Percentiles rank a stretch among this genome's conserved stretches.
Evolutionary conservation across 345 rosid species (phyloP).

Genomic region (Boechera divaricarpa): DNA sequence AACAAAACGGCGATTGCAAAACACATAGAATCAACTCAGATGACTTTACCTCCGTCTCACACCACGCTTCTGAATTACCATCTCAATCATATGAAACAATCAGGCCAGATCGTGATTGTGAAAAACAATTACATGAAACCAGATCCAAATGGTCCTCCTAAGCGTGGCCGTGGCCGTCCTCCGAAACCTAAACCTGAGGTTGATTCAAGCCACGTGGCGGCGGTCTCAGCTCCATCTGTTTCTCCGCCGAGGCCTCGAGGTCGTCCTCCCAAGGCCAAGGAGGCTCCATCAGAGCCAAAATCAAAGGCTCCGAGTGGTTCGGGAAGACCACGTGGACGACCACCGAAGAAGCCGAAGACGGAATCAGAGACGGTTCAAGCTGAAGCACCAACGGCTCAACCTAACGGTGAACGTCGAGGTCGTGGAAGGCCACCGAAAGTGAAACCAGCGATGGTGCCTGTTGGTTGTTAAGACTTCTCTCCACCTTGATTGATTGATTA

Average conservation of each 20-base stretch:
- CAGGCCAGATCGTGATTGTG: slow-evolving; percentile 61
- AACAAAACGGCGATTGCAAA: slow-evolving; percentile 64
- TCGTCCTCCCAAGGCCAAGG: slow-evolving; percentile 70
- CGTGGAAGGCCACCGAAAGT: slow-evolving; percentile 87
- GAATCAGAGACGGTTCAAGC: slow-evolving; percentile 26
- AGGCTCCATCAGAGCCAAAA: slow-evolving; percentile 41
- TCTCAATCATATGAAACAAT: slow-evolving; percentile 68
- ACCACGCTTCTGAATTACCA: slow-evolving; percentile 62
- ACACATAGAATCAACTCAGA: slow-evolving; percentile 64
- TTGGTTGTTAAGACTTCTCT: slow-evolving; percentile 54
- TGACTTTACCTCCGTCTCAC: slow-evolving; percentile 66
- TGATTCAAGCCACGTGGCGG: slow-evolving; percentile 17
- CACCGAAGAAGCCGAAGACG: slow-evolving; percentile 64
- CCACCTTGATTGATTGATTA: too few species aligned
- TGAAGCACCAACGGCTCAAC: slow-evolving; percentile 9
- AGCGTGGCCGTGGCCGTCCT: slow-evolving; percentile 93
- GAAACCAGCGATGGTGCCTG: slow-evolving; percentile 71
- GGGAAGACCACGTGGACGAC: slow-evolving; percentile 72
- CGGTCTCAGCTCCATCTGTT: slow-evolving; percentile 34
- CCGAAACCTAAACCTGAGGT: slow-evolving; percentile 58
- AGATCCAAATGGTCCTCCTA: slow-evolving; percentile 74
- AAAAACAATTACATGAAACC: slow-evolving; percentile 87
- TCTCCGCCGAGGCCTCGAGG: slow-evolving; percentile 73
- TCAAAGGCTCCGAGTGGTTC: slow-evolving; percentile 30
- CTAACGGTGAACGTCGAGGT: slow-evolving; percentile 54